Percentiles rank a stretch among this genome's conserved stretches.
Evolutionary conservation across 371 early-diverging fungal species (phyloP).

Genomic region (Fennellomyces sp.): DNA sequence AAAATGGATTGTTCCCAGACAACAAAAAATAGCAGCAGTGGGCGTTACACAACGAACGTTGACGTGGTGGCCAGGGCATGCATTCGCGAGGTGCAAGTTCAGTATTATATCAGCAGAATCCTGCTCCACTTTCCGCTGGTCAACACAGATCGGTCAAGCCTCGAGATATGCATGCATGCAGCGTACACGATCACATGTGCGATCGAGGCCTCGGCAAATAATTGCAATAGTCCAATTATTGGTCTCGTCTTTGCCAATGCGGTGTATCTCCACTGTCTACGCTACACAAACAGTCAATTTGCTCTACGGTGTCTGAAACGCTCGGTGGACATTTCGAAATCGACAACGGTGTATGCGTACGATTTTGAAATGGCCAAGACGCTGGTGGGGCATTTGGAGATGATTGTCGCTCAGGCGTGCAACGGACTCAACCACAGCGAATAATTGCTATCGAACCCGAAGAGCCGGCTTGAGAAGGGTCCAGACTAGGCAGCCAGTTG

Average conservation of each 20-base stretch:
- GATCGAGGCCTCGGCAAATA: conserved; percentile 25
- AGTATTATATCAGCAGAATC: conserved; percentile 44
- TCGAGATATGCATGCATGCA: conserved; percentile 36
- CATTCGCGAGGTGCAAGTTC: conserved; percentile 31
- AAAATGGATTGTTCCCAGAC: conserved; percentile 2
- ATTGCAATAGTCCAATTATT: conserved; percentile 40
- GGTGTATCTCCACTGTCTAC: conserved; percentile 35
- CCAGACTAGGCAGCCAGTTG: too few species aligned
- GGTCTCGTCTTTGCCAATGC: conserved; percentile 42
- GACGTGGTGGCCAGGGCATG: conserved; percentile 21
- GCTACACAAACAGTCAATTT: conserved; percentile 26
- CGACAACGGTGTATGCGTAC: conserved; percentile 33
- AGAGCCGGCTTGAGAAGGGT: too few species aligned
- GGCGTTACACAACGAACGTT: conserved; percentile 1
- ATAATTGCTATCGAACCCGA: neutral
- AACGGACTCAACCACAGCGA: neutral
- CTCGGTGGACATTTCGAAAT: conserved; percentile 33
- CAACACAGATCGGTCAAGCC: conserved; percentile 22
- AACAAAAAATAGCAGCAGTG: conserved; percentile 5
- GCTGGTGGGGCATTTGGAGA: conserved; percentile 32
- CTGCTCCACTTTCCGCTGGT: conserved; percentile 38
- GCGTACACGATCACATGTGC: conserved; percentile 39
- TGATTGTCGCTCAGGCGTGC: conserved; percentile 17
- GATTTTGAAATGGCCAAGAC: conserved; percentile 39
- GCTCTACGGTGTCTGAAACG: conserved; percentile 29